Percentiles rank a stretch among this genome's conserved stretches.
Conservation (phyloP, 805 yeast species). For the Candida tammaniensis region DNA sequence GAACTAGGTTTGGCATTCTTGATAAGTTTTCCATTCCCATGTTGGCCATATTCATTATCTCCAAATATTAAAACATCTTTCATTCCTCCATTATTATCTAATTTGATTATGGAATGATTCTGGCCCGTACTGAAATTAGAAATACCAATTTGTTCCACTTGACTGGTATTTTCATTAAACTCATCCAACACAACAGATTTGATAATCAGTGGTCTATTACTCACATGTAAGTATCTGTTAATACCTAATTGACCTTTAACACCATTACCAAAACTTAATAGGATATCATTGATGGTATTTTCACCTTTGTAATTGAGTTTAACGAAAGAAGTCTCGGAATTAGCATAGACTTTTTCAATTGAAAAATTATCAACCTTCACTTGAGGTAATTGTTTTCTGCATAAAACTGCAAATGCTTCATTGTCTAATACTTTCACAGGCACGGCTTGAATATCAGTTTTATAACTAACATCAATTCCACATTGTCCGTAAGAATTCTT, state of each 20-base stretch:
- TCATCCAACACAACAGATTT: conserved; percentile 50
- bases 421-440: conserved; percentile 43
- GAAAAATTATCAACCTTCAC: conserved; percentile 28
- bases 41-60: conserved; percentile 75
- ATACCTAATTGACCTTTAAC: conserved; percentile 82
- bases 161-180: conserved; percentile 46
- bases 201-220: conserved; percentile 61
- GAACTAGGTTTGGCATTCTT: conserved; percentile 54
- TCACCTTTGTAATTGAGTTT: conserved; percentile 21
- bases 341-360: conserved; percentile 45
- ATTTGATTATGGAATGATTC: conserved; percentile 61
- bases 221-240: conserved; percentile 72
- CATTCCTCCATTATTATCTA: conserved; percentile 41
- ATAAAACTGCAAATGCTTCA: conserved; percentile 13
- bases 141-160: conserved; percentile 46
- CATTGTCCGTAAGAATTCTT: conserved; percentile 81
- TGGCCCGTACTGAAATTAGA: conserved; percentile 57
- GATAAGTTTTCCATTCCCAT: conserved; percentile 75
- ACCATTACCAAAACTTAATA: conserved; percentile 80
- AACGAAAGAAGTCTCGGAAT: conserved; percentile 53
- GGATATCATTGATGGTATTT: conserved; percentile 17
- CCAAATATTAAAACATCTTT: conserved; percentile 81
- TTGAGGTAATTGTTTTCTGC: conserved; percentile 35
- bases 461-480: conserved; percentile 64
- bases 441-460: conserved; percentile 64